A percentile compares a stretch with the other conserved stretches of the same genome.
These are phyloP conservation scores for Trichomonas gallinae DNA, from an alignment of 208 protist genomes.

Conservation along the genomic window DNA sequence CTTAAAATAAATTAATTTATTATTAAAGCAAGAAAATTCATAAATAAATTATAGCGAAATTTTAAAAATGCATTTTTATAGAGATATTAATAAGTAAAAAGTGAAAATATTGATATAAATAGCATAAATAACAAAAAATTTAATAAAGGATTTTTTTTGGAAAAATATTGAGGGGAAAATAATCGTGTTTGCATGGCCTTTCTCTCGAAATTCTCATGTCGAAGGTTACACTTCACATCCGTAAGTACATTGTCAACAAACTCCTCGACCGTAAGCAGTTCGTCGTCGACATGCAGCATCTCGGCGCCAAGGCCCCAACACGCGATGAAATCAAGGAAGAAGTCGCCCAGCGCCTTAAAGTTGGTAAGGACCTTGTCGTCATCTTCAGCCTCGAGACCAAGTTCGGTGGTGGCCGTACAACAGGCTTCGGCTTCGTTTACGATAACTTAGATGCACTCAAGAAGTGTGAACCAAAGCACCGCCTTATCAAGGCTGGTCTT, in stretches of 20 bases:
- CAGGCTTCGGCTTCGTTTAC: constrained; percentile 98
- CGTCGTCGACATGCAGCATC: constrained; percentile 51
- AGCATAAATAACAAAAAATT: too few relatives aligned
- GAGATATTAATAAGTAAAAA: too few relatives aligned
- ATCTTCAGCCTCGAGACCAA: constrained; percentile 90
- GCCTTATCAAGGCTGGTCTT: constrained; percentile 53
- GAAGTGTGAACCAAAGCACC: constrained; percentile 90
- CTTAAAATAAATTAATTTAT: too few relatives aligned
- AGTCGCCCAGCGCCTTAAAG: neutral
- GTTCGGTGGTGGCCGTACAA: constrained; percentile 93
- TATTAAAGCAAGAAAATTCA: too few relatives aligned
- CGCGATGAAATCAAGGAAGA: constrained; percentile 5
- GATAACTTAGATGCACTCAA: constrained; percentile 71
- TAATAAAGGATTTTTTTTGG: too few relatives aligned
- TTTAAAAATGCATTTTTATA: too few relatives aligned
- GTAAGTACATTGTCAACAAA: constrained; percentile 97
- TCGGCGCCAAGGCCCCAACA: neutral
- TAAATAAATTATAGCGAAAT: too few relatives aligned
- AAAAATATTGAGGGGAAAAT: too few relatives aligned
- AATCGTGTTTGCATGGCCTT: too few relatives aligned
- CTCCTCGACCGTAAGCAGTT: constrained; percentile 96
- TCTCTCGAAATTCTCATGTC: neutral
- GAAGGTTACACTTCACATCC: constrained; percentile 56
- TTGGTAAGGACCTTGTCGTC: constrained; percentile 50
- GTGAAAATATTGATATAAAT: too few relatives aligned